phyloP scores from a whole-genome alignment of 306 rosid genomes.

The Casuarina glauca region DNA sequence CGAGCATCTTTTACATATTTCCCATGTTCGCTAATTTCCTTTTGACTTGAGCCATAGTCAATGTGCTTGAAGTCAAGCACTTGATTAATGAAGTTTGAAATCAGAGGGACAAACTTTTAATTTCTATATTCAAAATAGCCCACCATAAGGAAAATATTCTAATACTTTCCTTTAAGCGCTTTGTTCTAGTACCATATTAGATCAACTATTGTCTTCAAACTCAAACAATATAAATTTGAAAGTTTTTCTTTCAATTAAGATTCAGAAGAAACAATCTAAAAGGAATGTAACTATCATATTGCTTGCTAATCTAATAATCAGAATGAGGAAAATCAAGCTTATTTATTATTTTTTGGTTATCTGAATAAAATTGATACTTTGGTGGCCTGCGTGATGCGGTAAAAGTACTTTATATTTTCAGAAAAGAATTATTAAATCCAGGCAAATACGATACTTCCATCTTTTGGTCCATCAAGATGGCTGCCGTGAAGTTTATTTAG shows the following conservation, averaged over 20 bases:
- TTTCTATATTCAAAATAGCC: background rate
- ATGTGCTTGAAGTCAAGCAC: background rate
- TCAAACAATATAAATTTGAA: too few relatives aligned
- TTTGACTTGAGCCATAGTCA: background rate
- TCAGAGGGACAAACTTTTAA: background rate
- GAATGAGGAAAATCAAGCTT: background rate
- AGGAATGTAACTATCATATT: background rate
- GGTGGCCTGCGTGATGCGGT: background rate
- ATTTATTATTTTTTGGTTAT: background rate
- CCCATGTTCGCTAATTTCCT: background rate
- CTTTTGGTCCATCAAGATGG: background rate
- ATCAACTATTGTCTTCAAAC: too few relatives aligned
- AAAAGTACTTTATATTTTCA: background rate
- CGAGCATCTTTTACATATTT: constrained; percentile 18
- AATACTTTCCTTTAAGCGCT: too few relatives aligned
- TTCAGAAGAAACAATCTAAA: background rate
- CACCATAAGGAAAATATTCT: background rate
- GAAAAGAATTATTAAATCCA: background rate
- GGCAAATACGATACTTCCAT: background rate
- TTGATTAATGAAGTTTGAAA: background rate
- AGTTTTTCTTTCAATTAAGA: too few relatives aligned
- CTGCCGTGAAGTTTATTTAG: background rate
- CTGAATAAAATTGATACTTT: background rate
- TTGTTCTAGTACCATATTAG: too few relatives aligned
- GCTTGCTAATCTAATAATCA: background rate